Conservation (phyloP, 495 filamentous ascomycete species). For the Parachaetomium inaequale region DNA sequence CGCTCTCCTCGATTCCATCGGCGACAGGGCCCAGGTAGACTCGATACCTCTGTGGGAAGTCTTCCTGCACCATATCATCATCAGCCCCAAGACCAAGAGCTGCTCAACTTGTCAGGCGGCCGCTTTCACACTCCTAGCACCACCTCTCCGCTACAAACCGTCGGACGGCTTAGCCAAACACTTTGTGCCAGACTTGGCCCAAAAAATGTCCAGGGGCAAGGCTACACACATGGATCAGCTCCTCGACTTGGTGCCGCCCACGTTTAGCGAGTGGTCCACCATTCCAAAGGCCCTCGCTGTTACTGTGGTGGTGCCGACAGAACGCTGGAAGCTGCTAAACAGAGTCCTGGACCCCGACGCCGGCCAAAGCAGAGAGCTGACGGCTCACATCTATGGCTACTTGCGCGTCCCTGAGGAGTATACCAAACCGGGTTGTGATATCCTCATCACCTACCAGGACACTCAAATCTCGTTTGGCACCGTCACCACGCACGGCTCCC, state of each 20-base stretch:
- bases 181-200: no score
- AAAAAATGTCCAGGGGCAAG: no score
- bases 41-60: not conserved
- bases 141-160: not conserved
- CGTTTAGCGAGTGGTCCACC: constrained; percentile 31
- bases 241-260: not conserved
- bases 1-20: not conserved
- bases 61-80: not conserved
- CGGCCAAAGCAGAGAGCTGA: not conserved
- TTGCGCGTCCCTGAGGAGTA: not conserved
- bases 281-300: constrained; percentile 36
- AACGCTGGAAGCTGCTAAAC: constrained; percentile 7
- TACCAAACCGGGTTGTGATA: not conserved
- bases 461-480: constrained; percentile 39
- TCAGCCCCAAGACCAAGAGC: no score
- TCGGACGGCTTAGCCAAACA: no score
- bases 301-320: constrained; percentile 36
- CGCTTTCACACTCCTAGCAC: not conserved
- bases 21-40: not conserved
- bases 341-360: not conserved
- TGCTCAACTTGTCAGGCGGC: no score
- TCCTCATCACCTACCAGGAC: constrained; percentile 24
- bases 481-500: constrained; percentile 22
- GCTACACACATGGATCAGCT: no score
- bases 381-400: not conserved